Evolutionary conservation across 306 rosid genomes (phyloP), one percentile per base, ranked within the genome.

Genomic region (Carpinus fangiana): DNA sequence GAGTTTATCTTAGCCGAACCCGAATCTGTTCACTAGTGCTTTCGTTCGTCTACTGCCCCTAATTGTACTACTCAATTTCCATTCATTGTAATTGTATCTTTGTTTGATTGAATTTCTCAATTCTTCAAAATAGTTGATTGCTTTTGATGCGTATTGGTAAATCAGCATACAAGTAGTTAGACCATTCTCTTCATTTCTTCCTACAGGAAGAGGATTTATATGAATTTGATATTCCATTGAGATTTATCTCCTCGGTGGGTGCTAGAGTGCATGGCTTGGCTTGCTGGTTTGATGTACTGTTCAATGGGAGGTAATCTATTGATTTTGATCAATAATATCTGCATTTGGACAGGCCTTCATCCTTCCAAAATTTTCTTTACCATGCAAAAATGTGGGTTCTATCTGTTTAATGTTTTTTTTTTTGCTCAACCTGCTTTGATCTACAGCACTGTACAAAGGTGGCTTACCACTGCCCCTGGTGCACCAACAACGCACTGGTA

Each of bases 401-500:
- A 12, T 79, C 41, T 80, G 8, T 54, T 80, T 43, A 54, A 70
- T 47, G 34, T 31, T 28, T 74, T 38, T 21, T 47, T 69, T 53
- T 4, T 72, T 74, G 53, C 5, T 62, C 28, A 8, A 46, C 69
- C 51, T 43, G 48, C 81, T 78, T 56, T 26, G 17, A 69, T 82
- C 78, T 54, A 50, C 92, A 94, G 98, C 75, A 88, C 97, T 20
- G 96, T 94, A 71, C 98, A 82, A 79, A 88, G 98, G 85, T 94
- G 98, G 97, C 98, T 94, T 68, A 86, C 93, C 70, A 94, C 98
- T 8, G 97, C 93, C 75, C 98, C 98, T 11, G 97, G 98, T 59
- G 86, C 97, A 61, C 98, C 98, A 14, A 89, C 95, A 23, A 94
- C 98, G 41, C 98, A 94, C 73, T 94, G 98, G 98, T 94, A 94